phyloP scores from a whole-genome alignment of 441 rosid genomes.

The Flueggea neowawraea region DNA sequence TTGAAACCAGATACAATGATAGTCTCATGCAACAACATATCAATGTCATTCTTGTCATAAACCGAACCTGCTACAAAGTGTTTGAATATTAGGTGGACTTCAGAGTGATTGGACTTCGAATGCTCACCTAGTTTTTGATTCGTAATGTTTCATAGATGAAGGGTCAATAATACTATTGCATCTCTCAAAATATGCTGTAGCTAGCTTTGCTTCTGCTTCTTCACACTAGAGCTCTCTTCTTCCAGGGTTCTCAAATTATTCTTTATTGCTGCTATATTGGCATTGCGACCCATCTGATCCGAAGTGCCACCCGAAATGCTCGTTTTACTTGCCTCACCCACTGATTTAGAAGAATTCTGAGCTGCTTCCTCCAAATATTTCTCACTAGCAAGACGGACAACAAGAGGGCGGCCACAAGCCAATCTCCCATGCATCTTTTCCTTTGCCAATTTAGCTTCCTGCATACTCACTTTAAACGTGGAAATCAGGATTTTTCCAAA shows the following conservation, averaged over 20 bases:
- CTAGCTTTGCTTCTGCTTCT: conserved; percentile 54
- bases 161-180: too few relatives aligned
- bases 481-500: conserved; percentile 54
- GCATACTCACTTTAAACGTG: conserved; percentile 81
- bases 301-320: conserved; percentile 37
- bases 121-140: too few relatives aligned
- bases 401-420: conserved; percentile 87
- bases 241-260: conserved; percentile 83
- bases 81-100: too few relatives aligned
- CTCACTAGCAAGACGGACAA: conserved; percentile 81
- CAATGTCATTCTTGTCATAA: too few relatives aligned
- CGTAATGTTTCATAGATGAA: too few relatives aligned
- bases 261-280: conserved; percentile 81
- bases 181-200: background rate
- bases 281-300: conserved; percentile 56
- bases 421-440: conserved; percentile 95
- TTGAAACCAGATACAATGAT: too few relatives aligned
- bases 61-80: too few relatives aligned
- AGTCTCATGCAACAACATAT: too few relatives aligned
- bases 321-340: conserved; percentile 33
- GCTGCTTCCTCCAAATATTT: conserved; percentile 45
- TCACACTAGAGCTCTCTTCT: conserved; percentile 43
- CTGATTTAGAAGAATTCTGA: conserved; percentile 29
- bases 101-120: too few relatives aligned
- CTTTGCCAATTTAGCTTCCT: conserved; percentile 95